Evolutionary conservation across 1,284 basidiomycete species (phyloP).

Genomic region (Papiliotrema nemorosa): DNA sequence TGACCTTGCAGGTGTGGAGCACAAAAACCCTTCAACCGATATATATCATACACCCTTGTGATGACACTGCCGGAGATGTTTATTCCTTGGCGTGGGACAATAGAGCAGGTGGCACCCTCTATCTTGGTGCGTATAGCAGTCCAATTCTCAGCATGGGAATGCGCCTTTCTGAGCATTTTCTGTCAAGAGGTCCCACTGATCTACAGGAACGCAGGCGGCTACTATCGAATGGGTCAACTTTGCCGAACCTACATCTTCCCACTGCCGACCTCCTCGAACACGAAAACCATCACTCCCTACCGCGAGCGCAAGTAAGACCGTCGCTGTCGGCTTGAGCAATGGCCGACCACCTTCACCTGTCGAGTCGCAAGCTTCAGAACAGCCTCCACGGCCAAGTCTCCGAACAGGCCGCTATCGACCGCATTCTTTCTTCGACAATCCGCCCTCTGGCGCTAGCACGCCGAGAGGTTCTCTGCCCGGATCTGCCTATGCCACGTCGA

Average conservation of each 20-base stretch:
- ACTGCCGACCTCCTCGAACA: slow-evolving; percentile 11
- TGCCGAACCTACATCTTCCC: slow-evolving; percentile 22
- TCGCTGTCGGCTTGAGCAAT: slow-evolving; percentile 32
- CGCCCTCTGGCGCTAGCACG: slow-evolving; percentile 24
- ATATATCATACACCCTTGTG: slow-evolving; percentile 76
- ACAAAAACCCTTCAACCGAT: slow-evolving; percentile 66
- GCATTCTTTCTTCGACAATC: slow-evolving; percentile 43
- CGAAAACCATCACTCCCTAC: slow-evolving; percentile 20
- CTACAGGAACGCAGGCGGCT: slow-evolving; percentile 69
- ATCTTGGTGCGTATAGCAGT: slow-evolving; percentile 57
- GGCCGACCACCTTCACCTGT: too few relatives aligned
- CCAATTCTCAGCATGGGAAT: background rate
- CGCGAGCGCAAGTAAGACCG: slow-evolving; percentile 28
- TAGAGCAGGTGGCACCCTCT: slow-evolving; percentile 63
- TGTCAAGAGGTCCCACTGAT: too few relatives aligned
- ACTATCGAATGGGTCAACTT: slow-evolving; percentile 81
- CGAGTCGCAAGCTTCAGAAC: slow-evolving; percentile 41
- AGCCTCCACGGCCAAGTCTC: slow-evolving; percentile 14
- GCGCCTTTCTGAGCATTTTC: background rate
- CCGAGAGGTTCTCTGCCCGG: slow-evolving; percentile 19
- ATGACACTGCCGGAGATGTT: slow-evolving; percentile 84
- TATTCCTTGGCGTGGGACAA: slow-evolving; percentile 82
- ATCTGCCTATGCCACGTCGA: slow-evolving; percentile 1
- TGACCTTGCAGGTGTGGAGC: slow-evolving; percentile 70
- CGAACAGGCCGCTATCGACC: slow-evolving; percentile 44